Conservation (phyloP, 169 alveolate species). For the Plasmodium gaboni region DNA sequence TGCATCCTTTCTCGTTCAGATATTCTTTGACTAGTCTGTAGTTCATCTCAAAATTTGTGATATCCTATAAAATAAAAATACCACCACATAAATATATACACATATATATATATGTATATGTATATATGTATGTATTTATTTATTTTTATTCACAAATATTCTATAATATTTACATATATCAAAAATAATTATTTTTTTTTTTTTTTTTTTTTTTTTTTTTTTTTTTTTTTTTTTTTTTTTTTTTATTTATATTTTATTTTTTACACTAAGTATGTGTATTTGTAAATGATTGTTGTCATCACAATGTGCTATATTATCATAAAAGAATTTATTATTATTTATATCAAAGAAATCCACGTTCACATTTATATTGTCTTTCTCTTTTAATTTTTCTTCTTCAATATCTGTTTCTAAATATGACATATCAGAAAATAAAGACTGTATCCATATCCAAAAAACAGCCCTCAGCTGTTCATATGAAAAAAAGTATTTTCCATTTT, state of each 20-base stretch:
- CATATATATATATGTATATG: too few species aligned
- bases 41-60: conserved; percentile 39
- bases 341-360: conserved; percentile 26
- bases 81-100: neutral
- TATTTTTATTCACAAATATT: too few species aligned
- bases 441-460: conserved; percentile 73
- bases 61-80: conserved; percentile 21
- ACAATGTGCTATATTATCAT: conserved; percentile 12
- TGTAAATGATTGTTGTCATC: neutral
- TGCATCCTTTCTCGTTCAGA: conserved; percentile 45
- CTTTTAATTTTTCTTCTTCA: neutral
- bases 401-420: neutral
- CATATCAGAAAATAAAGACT: conserved; percentile 46
- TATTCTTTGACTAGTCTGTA: conserved; percentile 36
- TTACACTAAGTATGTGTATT: conserved; percentile 41
- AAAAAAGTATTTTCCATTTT: conserved; percentile 35
- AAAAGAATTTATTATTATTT: conserved; percentile 41
- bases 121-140: too few species aligned
- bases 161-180: too few species aligned
- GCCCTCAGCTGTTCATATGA: conserved; percentile 48
- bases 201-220: too few species aligned
- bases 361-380: neutral
- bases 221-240: too few species aligned
- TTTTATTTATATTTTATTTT: too few species aligned
- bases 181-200: too few species aligned